A percentile compares a stretch with the other conserved stretches of the same genome.
phyloP scores from a whole-genome alignment of 768 basidiomycete species.

The Tephrocybe sp. region DNA sequence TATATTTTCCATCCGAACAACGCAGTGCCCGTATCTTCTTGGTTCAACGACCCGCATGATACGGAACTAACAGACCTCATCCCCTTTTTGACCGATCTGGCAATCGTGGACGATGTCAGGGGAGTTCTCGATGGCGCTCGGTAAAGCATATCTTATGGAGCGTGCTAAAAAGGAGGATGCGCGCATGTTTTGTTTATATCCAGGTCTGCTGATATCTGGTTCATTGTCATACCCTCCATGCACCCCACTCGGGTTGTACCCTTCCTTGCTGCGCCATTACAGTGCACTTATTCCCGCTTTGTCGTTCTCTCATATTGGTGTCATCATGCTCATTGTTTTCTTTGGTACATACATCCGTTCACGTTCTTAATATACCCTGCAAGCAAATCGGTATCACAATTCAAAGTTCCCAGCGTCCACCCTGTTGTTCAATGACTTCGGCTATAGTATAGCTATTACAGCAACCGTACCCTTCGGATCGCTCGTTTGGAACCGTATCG shows the following conservation, averaged over 20 bases:
- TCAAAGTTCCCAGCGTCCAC: slow-evolving; percentile 8
- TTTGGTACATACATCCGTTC: slow-evolving; percentile 21
- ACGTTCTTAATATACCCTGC: slow-evolving; percentile 26
- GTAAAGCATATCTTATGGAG: slow-evolving; percentile 29
- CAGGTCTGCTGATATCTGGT: slow-evolving; percentile 11
- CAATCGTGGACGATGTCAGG: slow-evolving; percentile 83
- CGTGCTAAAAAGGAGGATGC: slow-evolving; percentile 12
- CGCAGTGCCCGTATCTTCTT: slow-evolving; percentile 97
- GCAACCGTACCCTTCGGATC: background rate
- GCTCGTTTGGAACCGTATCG: slow-evolving; percentile 10
- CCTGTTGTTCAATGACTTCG: background rate
- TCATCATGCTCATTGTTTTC: slow-evolving; percentile 17
- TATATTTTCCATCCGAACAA: slow-evolving; percentile 99
- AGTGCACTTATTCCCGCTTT: slow-evolving; percentile 1
- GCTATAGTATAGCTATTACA: too few relatives aligned
- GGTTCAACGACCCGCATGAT: slow-evolving; percentile 99
- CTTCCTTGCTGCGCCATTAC: background rate
- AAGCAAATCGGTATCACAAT: slow-evolving; percentile 23
- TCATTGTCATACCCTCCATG: slow-evolving; percentile 14
- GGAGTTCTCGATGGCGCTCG: slow-evolving; percentile 88
- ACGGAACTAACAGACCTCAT: slow-evolving; percentile 95
- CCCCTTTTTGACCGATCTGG: slow-evolving; percentile 90
- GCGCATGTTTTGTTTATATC: slow-evolving; percentile 14
- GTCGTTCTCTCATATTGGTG: slow-evolving; percentile 14
- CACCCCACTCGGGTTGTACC: slow-evolving; percentile 1